A percentile compares a stretch with the other conserved stretches of the same genome.
phyloP scores from a whole-genome alignment of 768 basidiomycete genomes.

The Dioszegia crocea region DNA sequence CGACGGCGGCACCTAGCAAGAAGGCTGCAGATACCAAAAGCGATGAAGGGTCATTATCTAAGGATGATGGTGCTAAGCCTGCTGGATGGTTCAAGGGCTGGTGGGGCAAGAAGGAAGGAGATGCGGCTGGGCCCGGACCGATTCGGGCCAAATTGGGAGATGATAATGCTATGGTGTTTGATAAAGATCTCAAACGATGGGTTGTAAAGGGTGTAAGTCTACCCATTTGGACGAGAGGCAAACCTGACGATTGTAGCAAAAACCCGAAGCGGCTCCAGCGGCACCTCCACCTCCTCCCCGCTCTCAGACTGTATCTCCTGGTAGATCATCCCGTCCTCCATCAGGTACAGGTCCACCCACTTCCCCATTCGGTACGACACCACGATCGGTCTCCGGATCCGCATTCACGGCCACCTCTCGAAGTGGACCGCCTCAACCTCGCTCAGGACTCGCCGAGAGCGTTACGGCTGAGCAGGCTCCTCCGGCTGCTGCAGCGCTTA shows the following conservation, averaged over 20 bases:
- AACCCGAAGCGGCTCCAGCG: conserved; percentile 57
- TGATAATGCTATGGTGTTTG: conserved; percentile 83
- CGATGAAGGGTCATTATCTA: conserved; percentile 14
- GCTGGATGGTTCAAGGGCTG: conserved; percentile 69
- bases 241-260: conserved; percentile 41
- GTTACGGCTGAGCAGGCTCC: conserved; percentile 17
- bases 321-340: background rate
- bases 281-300: conserved; percentile 67
- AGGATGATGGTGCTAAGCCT: conserved; percentile 23
- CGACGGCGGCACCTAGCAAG: conserved; percentile 33
- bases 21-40: conserved; percentile 21
- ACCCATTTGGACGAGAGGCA: background rate
- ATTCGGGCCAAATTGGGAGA: conserved; percentile 90
- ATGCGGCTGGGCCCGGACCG: conserved; percentile 57
- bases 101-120: conserved; percentile 64
- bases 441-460: conserved; percentile 18
- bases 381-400: conserved; percentile 1
- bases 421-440: conserved; percentile 10
- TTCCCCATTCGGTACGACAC: background rate
- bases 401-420: background rate
- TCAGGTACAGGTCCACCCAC: background rate
- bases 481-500: conserved; percentile 5
- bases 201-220: conserved; percentile 79
- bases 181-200: conserved; percentile 93
- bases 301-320: conserved; percentile 74